Conservation (phyloP, 1,284 basidiomycete species). For the Amylostereum areolatum region DNA sequence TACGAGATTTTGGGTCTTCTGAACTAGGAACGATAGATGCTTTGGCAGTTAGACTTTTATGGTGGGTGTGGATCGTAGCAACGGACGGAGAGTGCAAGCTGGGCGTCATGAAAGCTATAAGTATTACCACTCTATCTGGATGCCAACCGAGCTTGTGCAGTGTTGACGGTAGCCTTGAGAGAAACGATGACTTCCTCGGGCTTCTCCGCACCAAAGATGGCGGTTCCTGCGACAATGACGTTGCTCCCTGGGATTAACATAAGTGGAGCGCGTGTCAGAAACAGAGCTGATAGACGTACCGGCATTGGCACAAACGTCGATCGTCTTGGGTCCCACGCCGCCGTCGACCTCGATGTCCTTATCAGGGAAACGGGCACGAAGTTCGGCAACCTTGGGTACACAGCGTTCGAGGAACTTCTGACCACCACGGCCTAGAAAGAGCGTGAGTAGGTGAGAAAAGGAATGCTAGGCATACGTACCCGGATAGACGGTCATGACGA, state of each 20-base stretch:
- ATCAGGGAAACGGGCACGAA: slow-evolving; percentile 85
- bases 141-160: slow-evolving; percentile 44
- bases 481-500: slow-evolving; percentile 97
- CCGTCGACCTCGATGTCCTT: slow-evolving; percentile 98
- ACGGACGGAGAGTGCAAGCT: too few relatives aligned
- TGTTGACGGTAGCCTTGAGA: slow-evolving; percentile 68
- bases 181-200: slow-evolving; percentile 75
- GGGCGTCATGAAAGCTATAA: too few relatives aligned
- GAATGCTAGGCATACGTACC: slow-evolving; percentile 34
- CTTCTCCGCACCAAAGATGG: slow-evolving; percentile 81
- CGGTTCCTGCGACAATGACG: slow-evolving; percentile 97
- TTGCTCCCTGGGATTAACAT: slow-evolving; percentile 70
- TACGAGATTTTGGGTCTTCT: too few relatives aligned
- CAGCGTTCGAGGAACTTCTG: slow-evolving; percentile 96
- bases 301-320: slow-evolving; percentile 86
- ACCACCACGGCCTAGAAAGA: slow-evolving; percentile 72
- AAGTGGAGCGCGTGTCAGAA: neutral
- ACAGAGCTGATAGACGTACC: slow-evolving; percentile 42
- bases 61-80: too few relatives aligned
- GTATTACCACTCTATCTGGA: slow-evolving; percentile 21
- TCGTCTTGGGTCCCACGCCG: slow-evolving; percentile 89
- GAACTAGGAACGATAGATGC: too few relatives aligned
- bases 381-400: slow-evolving; percentile 88
- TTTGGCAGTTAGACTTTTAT: too few relatives aligned
- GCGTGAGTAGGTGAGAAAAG: neutral